Base-by-base conservation (phyloP, 371 early-diverging fungal species). In the Mortierella sp. region DNA sequence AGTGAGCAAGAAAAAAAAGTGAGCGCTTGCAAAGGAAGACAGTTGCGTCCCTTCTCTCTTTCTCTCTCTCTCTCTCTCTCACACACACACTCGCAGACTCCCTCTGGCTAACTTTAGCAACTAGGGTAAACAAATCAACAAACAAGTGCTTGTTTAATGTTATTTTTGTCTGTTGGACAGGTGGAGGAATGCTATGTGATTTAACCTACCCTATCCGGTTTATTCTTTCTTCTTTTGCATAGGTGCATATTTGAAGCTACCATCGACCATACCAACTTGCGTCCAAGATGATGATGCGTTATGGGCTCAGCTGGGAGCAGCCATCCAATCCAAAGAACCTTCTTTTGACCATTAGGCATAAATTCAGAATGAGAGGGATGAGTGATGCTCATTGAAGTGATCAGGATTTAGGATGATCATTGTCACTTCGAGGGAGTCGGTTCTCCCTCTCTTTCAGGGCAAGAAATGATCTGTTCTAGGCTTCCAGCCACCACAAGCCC, bases 91-190 rank as follows among this genome's bases (percentile, higher is more conserved):
- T 2, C 35, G 3, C 35, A 35, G 35, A 35, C 35, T 35, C 35
- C 35, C 35, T 68, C 41, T 68, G 18, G 43, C 68, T 41, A 68
- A 68, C 38, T 21, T 68, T 68, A 68, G 68, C 41, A 24, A 68
- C 7, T 41, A 38, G 38, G 65, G 38, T 38, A 65, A 65, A 38
- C 8, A 60, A 29, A 58, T 29, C n/a, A n/a, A 29, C 58, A 58
- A 58, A 24, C 14, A 18, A 35, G 35, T 7, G 38, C 18, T 24
- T 7, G 21, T 38, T 68, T 68, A 32, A 63, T 63, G 18, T 63
- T 35, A 38, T 68, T 68, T 68, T 38, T 68, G 68, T 38, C 65
- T 63, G 21, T 35, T 60, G 32, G 32, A 60, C 63, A 63, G 7
- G 41, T 18, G 41, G 32, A 29, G 29, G 21, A 21, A 21, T 18